Evolutionary conservation across 495 filamentous ascomycete species (phyloP).

Genomic region (Penicillium coprophilum): DNA sequence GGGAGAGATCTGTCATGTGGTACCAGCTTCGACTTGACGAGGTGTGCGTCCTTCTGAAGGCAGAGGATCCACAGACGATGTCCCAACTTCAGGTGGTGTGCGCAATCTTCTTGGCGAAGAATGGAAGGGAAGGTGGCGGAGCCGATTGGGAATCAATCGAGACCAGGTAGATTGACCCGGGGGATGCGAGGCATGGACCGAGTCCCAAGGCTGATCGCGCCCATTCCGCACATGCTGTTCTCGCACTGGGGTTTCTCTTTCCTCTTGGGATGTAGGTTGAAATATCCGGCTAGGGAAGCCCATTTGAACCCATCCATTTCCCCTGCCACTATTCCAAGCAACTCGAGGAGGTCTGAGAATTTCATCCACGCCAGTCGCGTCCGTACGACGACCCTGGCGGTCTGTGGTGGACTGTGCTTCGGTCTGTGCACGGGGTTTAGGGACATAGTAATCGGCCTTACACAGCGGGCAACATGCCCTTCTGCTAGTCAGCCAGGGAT

Average conservation of each 20-base stretch:
- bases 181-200: background rate
- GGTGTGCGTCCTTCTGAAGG: conserved; percentile 25
- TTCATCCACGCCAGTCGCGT: conserved; percentile 13
- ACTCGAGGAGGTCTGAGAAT: conserved; percentile 22
- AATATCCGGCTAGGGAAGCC: conserved; percentile 21
- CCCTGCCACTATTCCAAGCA: conserved; percentile 15
- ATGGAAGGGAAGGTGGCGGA: conserved; percentile 13
- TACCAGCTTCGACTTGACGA: conserved; percentile 38
- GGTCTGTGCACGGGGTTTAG: conserved; percentile 64
- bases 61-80: background rate
- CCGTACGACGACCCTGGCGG: conserved; percentile 20
- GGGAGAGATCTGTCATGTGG: conserved; percentile 8
- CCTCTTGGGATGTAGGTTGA: conserved; percentile 5
- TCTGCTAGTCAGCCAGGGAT: conserved; percentile 92
- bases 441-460: conserved; percentile 94
- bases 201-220: background rate
- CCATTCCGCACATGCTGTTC: conserved; percentile 1
- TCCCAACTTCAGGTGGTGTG: background rate
- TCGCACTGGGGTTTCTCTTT: background rate
- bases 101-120: background rate
- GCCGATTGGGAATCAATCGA: conserved; percentile 23
- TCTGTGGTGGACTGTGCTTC: conserved; percentile 17
- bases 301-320: conserved; percentile 17
- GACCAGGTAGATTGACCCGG: conserved; percentile 15
- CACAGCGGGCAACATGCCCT: conserved; percentile 95